phyloP scores from a whole-genome alignment of 1,139 yeast genomes.

The Pneumocystis carinii region DNA sequence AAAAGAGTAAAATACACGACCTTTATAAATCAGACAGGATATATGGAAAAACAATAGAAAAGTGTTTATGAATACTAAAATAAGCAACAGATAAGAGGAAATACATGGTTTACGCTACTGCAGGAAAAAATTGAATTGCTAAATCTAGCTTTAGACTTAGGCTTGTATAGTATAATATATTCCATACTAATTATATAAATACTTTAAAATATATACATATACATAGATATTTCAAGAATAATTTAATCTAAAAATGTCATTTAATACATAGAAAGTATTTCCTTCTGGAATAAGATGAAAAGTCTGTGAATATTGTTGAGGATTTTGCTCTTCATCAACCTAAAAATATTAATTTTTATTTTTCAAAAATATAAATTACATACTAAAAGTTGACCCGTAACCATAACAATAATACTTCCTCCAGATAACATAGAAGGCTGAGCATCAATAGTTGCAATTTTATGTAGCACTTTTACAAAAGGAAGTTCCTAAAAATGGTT shows the following conservation, averaged over 20 bases:
- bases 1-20: too few species aligned
- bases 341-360: neutral
- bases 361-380: neutral
- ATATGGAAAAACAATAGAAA: too few species aligned
- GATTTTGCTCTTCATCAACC: slow-evolving; percentile 83
- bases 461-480: slow-evolving; percentile 80
- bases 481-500: slow-evolving; percentile 41
- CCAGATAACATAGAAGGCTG: slow-evolving; percentile 82
- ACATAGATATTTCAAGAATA: slow-evolving; percentile 25
- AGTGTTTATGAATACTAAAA: too few species aligned
- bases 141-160: too few species aligned
- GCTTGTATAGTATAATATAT: too few species aligned
- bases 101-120: too few species aligned
- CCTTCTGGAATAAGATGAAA: slow-evolving; percentile 94
- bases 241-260: slow-evolving; percentile 91
- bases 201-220: too few species aligned
- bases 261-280: slow-evolving; percentile 79
- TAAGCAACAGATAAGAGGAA: too few species aligned
- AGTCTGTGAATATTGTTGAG: slow-evolving; percentile 93
- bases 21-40: too few species aligned
- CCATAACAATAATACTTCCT: slow-evolving; percentile 94
- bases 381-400: slow-evolving; percentile 78
- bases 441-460: slow-evolving; percentile 88
- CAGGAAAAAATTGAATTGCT: too few species aligned
- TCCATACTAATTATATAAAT: too few species aligned